Base-by-base conservation (phyloP, 2,329 filamentous ascomycete species). In the Claviceps lovelessii region DNA sequence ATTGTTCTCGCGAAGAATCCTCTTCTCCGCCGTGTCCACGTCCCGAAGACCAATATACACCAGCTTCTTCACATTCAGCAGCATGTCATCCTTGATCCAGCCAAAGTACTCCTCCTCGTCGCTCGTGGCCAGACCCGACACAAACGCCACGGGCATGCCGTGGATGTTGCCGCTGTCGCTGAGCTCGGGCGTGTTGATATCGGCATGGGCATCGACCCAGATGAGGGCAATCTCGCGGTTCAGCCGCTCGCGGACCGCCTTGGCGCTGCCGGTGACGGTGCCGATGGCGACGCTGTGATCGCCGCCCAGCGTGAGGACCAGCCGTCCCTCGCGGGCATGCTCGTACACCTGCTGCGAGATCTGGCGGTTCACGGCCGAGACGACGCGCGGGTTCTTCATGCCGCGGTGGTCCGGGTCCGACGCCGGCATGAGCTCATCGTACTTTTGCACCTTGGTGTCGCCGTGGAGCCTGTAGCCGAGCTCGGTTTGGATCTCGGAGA, bases 231-330 rank as follows among this genome's bases (percentile, higher is more conserved):
- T 84, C 63, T 97, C 91, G 55, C 85, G 79, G 48, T 76, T 81
- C 56, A 95, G 74, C 19, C 91, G 76, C 76, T 98, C 90, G 56
- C 88, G 82, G 45, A 88, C 84, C 0, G 91, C 93, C 73, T 85
- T 88, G 41, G 90, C 88, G 1, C 86, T 88, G 45, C 93, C 93
- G 33, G 86, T 85, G 62, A 98, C 83, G 50, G 89, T 95, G 59
- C 93, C 93, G 63, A 98, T 94, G 59, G 93, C 93, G 66, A 98
- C 94, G 60, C 85, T 90, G 76, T 98, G 93, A 73, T 98, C 93
- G 54, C 93, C 93, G 55, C 93, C 93, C 10, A 98, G 82, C 0
- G 93, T 98, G 55, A 98, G 78, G 1, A 95, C 90, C 68, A 95
- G 83, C 57, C 90, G 84, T 39, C 93, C 93, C 60, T 86, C 75